phyloP scores from a whole-genome alignment of 2,329 filamentous ascomycete genomes.

The Diaporthe velutina region DNA sequence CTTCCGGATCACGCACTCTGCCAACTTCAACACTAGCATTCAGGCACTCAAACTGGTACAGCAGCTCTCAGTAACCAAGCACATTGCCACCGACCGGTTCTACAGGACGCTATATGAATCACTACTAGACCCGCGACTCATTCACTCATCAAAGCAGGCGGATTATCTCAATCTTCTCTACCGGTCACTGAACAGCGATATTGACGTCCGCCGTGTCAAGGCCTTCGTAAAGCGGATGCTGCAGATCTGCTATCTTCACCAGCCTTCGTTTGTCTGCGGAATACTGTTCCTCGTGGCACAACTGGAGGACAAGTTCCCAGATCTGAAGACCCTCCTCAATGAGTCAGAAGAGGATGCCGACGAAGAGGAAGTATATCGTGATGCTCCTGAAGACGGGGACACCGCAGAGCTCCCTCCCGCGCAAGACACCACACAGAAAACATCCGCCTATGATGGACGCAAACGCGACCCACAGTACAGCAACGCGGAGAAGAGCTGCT shows the following conservation, averaged over 20 bases:
- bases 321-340: conserved; percentile 81
- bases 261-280: conserved; percentile 92
- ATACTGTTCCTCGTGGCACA: conserved; percentile 91
- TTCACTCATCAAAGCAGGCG: conserved; percentile 93
- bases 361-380: conserved; percentile 72
- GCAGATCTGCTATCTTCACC: conserved; percentile 88
- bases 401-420: conserved; percentile 54
- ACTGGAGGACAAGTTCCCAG: conserved; percentile 82
- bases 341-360: conserved; percentile 84
- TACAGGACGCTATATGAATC: conserved; percentile 97
- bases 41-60: conserved; percentile 96
- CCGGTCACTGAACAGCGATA: conserved; percentile 87
- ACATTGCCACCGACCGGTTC: conserved; percentile 88
- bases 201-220: conserved; percentile 92
- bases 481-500: conserved; percentile 91
- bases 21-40: conserved; percentile 98
- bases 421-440: conserved; percentile 41
- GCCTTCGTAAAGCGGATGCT: conserved; percentile 95
- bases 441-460: conserved; percentile 79
- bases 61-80: conserved; percentile 85
- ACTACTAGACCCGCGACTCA: conserved; percentile 87
- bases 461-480: conserved; percentile 94
- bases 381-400: conserved; percentile 70
- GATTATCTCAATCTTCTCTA: conserved; percentile 95
- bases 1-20: conserved; percentile 95